Evolutionary conservation across 371 early-diverging fungal species (phyloP).

Genomic region (Mortierella sp.): DNA sequence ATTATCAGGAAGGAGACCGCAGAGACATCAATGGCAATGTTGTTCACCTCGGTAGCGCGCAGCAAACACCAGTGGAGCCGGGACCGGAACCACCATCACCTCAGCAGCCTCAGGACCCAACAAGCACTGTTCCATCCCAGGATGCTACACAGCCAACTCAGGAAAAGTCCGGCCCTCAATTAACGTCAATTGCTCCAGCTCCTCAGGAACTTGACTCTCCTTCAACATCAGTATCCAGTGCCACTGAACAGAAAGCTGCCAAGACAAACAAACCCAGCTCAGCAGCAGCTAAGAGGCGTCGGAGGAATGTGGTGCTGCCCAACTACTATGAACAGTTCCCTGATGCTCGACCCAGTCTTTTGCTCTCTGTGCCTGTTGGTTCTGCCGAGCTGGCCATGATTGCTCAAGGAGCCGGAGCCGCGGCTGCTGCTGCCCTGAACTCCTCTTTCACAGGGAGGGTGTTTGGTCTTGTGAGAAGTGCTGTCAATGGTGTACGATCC

Average conservation of each 20-base stretch:
- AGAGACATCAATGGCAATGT: slow-evolving; percentile 28
- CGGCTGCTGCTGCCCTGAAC: neutral
- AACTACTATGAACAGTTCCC: slow-evolving; percentile 52
- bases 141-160: neutral
- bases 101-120: neutral
- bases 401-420: slow-evolving; percentile 5
- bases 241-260: slow-evolving; percentile 3
- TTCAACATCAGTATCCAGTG: neutral
- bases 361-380: slow-evolving; percentile 30
- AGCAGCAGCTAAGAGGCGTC: slow-evolving; percentile 14
- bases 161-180: neutral
- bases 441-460: slow-evolving; percentile 9
- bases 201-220: neutral
- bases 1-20: slow-evolving; percentile 45
- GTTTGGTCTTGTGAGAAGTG: slow-evolving; percentile 21
- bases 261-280: slow-evolving; percentile 16
- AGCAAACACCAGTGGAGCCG: neutral
- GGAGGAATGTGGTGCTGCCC: slow-evolving; percentile 35
- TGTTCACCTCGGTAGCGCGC: slow-evolving; percentile 14
- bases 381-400: slow-evolving; percentile 15
- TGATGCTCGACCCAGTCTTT: slow-evolving; percentile 23
- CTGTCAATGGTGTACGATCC: slow-evolving; percentile 24
- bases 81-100: neutral
- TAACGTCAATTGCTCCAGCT: slow-evolving; percentile 1
- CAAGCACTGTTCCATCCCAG: neutral